phyloP scores from a whole-genome alignment of 257 asterid genomes.

The Verbascum thapsus region DNA sequence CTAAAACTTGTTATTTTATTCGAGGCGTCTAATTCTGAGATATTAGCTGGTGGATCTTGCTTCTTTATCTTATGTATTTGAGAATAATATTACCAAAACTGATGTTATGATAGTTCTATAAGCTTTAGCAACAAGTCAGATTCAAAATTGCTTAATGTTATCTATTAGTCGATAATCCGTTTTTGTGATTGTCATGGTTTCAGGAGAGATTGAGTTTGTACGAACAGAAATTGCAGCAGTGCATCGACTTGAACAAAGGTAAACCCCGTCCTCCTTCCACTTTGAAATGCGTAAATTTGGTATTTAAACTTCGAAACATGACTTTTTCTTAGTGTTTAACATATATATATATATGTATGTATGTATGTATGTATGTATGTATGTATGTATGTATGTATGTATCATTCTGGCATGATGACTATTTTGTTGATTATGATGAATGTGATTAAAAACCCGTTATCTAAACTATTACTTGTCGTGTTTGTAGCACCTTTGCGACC shows the following conservation, averaged over 20 bases:
- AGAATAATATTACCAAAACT: conserved; percentile 1
- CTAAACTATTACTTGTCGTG: conserved; percentile 26
- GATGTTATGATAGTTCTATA: conserved; percentile 17
- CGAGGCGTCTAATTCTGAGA: background rate
- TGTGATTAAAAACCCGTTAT: conserved; percentile 16
- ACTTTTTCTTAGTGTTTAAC: too few relatives aligned
- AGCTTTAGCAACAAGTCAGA: conserved; percentile 1
- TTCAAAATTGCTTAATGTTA: conserved; percentile 15
- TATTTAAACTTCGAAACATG: conserved; percentile 1
- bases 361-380: too few relatives aligned
- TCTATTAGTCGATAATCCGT: conserved; percentile 1
- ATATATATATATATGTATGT: too few relatives aligned
- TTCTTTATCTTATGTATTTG: conserved; percentile 1
- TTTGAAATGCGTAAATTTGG: conserved; percentile 7
- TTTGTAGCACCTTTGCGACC: conserved; percentile 84
- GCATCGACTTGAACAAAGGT: conserved; percentile 75
- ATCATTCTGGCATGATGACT: conserved; percentile 6
- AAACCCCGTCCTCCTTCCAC: conserved; percentile 26
- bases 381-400: too few relatives aligned
- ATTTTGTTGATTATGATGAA: background rate
- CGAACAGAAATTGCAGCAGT: conserved; percentile 75
- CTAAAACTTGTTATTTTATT: background rate
- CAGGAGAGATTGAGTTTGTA: conserved; percentile 86
- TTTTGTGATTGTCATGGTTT: conserved; percentile 24
- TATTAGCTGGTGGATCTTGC: conserved; percentile 6